phyloP scores from a whole-genome alignment of 169 alveolate species.

The Eimeria falciformis region DNA sequence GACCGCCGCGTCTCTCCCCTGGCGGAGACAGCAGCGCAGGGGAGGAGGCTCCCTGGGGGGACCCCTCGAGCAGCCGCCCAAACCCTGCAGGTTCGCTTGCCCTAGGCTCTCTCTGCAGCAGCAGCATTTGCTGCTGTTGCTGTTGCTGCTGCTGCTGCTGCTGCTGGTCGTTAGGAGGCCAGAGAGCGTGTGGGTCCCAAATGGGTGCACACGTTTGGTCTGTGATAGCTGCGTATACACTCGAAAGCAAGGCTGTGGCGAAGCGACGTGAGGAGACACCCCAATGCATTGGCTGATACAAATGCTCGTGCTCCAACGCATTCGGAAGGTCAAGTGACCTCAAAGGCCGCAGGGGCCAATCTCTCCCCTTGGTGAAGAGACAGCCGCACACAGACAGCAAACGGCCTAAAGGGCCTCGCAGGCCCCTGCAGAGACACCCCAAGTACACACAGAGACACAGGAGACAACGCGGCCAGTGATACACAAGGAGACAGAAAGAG shows the following conservation, averaged over 20 bases:
- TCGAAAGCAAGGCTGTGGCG: conserved; percentile 41
- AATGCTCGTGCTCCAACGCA: conserved; percentile 41
- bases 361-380: neutral
- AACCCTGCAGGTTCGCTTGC: neutral
- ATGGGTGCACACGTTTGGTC: conserved; percentile 58
- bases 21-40: too few relatives aligned
- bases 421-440: conserved; percentile 17
- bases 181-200: neutral
- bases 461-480: neutral
- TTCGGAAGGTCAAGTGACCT: conserved; percentile 52
- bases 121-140: conserved; percentile 26
- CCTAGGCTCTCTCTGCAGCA: neutral
- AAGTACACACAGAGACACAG: neutral
- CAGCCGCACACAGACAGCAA: neutral
- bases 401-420: neutral
- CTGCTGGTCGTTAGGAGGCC: conserved; percentile 3
- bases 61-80: neutral
- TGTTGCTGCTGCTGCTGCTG: conserved; percentile 20
- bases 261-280: conserved; percentile 5
- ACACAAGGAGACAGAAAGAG: neutral
- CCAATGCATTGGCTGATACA: conserved; percentile 62
- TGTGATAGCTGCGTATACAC: conserved; percentile 46
- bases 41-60: conserved; percentile 20
- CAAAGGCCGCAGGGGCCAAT: conserved; percentile 54
- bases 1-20: neutral